These are phyloP conservation scores for Mycena citricolor DNA, from an alignment of 1,284 basidiomycete genomes.

Conservation along the genomic window DNA sequence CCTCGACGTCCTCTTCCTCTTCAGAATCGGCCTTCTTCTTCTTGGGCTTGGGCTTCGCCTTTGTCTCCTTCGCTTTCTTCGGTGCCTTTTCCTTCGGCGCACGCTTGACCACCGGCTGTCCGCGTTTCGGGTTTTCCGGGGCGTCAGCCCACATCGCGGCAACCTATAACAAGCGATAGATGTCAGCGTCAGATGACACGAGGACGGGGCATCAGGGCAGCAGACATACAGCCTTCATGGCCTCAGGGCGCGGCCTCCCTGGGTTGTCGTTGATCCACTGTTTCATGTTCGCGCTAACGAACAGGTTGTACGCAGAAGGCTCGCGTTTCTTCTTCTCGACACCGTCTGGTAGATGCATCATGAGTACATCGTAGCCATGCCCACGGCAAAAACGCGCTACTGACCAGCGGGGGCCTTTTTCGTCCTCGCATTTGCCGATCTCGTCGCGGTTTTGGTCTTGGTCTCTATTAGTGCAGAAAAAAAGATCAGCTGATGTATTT, in stretches of 20 bases:
- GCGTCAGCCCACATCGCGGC: constrained; percentile 53
- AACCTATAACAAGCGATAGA: constrained; percentile 38
- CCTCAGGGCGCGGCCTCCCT: constrained; percentile 46
- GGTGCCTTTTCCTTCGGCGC: constrained; percentile 31
- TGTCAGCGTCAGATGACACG: not conserved
- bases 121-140: constrained; percentile 60
- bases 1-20: too few relatives aligned
- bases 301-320: constrained; percentile 55
- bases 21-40: too few relatives aligned
- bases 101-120: constrained; percentile 42
- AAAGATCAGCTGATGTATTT: not conserved
- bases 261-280: constrained; percentile 53
- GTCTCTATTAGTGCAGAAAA: constrained; percentile 35
- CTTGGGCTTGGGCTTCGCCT: not conserved
- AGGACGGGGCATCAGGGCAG: constrained; percentile 1
- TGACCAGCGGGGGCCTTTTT: constrained; percentile 21
- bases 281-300: constrained; percentile 52
- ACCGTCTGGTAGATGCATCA: constrained; percentile 27
- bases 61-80: constrained; percentile 24
- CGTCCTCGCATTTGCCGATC: constrained; percentile 44
- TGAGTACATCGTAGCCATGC: too few relatives aligned
- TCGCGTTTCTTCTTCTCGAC: constrained; percentile 51
- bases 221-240: constrained; percentile 47
- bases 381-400: not conserved
- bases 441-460: constrained; percentile 52